These are phyloP conservation scores for Cladorrhinum sp. DNA, from an alignment of 2,329 filamentous ascomycete genomes.

Conservation along the genomic window DNA sequence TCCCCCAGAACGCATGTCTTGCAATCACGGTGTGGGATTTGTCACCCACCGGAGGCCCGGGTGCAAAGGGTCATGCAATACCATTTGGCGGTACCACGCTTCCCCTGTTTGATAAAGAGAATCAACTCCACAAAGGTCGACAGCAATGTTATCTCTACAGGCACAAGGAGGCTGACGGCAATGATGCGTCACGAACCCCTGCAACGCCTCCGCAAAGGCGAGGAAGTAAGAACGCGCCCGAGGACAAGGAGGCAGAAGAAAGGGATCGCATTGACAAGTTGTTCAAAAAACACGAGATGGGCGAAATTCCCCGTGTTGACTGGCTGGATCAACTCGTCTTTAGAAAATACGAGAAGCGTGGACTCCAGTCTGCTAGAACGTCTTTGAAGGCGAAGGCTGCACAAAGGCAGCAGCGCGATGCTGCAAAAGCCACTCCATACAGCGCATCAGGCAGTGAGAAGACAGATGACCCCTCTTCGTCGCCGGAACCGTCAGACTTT, in stretches of 20 bases:
- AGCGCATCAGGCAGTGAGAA: slow-evolving; percentile 4
- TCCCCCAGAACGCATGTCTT: slow-evolving; percentile 77
- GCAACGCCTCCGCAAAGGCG: slow-evolving; percentile 58
- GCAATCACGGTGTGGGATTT: slow-evolving; percentile 96
- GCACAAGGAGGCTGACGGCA: slow-evolving; percentile 79
- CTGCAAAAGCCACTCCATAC: slow-evolving; percentile 30
- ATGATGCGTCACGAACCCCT: slow-evolving; percentile 76
- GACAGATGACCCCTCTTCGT: slow-evolving; percentile 43
- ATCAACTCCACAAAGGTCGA: slow-evolving; percentile 83
- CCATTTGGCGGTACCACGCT: slow-evolving; percentile 95
- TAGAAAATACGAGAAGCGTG: slow-evolving; percentile 78
- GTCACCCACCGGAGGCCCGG: slow-evolving; percentile 71
- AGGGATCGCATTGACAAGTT: slow-evolving; percentile 83
- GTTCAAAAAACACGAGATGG: slow-evolving; percentile 98
- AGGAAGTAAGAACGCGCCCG: slow-evolving; percentile 46
- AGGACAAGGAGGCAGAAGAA: slow-evolving; percentile 76
- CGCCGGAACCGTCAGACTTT: slow-evolving; percentile 58
- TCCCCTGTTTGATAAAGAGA: slow-evolving; percentile 86
- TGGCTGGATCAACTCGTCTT: slow-evolving; percentile 97
- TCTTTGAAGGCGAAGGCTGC: slow-evolving; percentile 59
- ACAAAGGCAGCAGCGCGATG: slow-evolving; percentile 44
- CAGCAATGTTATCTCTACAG: slow-evolving; percentile 89
- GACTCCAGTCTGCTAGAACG: slow-evolving; percentile 61
- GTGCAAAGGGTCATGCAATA: slow-evolving; percentile 71
- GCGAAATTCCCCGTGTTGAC: slow-evolving; percentile 85